These are phyloP conservation scores for Rhodotorula graminis DNA, from an alignment of 768 basidiomycete species.

Conservation along the genomic window DNA sequence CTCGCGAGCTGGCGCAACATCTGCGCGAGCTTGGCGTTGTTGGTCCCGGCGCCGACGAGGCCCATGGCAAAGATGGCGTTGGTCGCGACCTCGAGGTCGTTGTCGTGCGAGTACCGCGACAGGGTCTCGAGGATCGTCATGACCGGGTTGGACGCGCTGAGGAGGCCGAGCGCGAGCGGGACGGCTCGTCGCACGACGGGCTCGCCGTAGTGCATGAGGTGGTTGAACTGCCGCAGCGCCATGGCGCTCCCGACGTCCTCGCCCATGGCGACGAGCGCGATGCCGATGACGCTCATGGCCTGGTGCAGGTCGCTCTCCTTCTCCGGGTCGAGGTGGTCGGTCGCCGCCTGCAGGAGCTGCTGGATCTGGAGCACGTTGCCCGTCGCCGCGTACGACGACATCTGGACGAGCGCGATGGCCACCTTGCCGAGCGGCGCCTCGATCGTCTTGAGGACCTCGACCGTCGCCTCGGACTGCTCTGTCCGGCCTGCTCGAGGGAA, in stretches of 20 bases:
- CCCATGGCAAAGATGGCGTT: conserved; percentile 99
- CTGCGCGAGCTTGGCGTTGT: conserved; percentile 93
- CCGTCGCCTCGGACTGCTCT: conserved; percentile 86
- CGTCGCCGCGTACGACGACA: conserved; percentile 89
- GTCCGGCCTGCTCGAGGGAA: conserved; percentile 58
- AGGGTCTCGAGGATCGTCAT: conserved; percentile 90
- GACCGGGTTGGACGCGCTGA: conserved; percentile 93
- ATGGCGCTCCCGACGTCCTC: conserved; percentile 97
- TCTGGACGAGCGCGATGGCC: conserved; percentile 84
- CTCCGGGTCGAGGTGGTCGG: conserved; percentile 71
- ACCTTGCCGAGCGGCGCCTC: conserved; percentile 87
- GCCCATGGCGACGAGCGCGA: conserved; percentile 93
- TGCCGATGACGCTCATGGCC: conserved; percentile 85
- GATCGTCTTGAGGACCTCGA: conserved; percentile 87
- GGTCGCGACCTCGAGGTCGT: conserved; percentile 89
- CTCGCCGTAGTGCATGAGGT: conserved; percentile 98
- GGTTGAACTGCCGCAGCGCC: conserved; percentile 95
- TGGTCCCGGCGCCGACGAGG: conserved; percentile 94
- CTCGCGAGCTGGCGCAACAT: conserved; percentile 94
- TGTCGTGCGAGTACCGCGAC: conserved; percentile 98
- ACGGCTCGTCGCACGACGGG: conserved; percentile 84
- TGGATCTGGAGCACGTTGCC: conserved; percentile 93
- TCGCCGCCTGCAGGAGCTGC: conserved; percentile 83
- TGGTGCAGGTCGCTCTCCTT: conserved; percentile 67
- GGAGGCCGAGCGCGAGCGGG: conserved; percentile 88